Evolutionary conservation across 75 land plant genomes (phyloP), one percentile per base, ranked within the genome.

Genomic region (Pinus tabuliformis): DNA sequence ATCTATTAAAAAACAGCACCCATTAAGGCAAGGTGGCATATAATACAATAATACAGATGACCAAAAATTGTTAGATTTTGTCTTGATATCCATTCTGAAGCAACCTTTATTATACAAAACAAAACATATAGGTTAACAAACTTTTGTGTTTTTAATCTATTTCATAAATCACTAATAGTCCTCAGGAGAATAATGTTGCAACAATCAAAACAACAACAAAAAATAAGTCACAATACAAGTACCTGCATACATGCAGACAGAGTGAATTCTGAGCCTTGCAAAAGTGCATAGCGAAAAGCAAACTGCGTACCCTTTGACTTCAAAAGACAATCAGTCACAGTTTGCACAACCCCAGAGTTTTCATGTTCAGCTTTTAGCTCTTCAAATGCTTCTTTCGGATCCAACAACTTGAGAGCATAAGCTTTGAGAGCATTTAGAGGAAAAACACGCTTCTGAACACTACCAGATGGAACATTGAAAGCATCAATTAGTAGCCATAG

Each of bases 181-280:
- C 54, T 49, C 54, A 9, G 54, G 12, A 49, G 54, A 49, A 49
- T 49, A 49, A 49, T 49, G 54, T 49, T 9, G 11, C 54, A 49
- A 11, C 54, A 9, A 45, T 42, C 6, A 42, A 42, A 42, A 42
- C 45, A 42, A 42, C 6, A 42, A 45, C 33, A 49, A 9, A 49
- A 45, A 49, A 9, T 49, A 49, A 49, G 54, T 49, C 54, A 49
- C 11, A 49, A 49, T 49, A 73, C 3, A 22, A 65, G 22, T 16
- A 97, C 99, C 99, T 97, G 98, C 58, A 97, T 76, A 63, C 63
- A 75, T 49, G 98, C 86, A 79, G 83, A 78, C 0, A 95, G 68
- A 4, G 85, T 80, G 24, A 89, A 79, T 52, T 95, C 99, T 28
- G 85, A 79, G 28, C 95, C 98, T 83, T 94, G 97, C 56, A 85